phyloP scores from a whole-genome alignment of 768 basidiomycete genomes.

The Mycena rosella region DNA sequence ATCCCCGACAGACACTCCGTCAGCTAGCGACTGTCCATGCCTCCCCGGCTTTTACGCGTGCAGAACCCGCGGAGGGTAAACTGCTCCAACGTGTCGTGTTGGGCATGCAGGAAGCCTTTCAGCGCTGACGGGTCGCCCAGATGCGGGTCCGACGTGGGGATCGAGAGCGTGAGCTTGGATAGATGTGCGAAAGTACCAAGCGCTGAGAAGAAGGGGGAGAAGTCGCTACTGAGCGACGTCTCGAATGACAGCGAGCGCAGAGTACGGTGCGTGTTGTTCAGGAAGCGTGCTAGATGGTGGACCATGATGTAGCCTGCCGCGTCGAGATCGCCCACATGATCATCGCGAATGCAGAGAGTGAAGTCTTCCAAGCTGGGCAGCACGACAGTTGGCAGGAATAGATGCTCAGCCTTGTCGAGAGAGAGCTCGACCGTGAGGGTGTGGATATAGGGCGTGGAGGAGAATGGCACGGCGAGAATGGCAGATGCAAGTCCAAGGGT shows the following conservation, averaged over 20 bases:
- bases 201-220: slow-evolving; percentile 26
- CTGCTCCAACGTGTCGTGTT: slow-evolving; percentile 15
- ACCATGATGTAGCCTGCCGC: slow-evolving; percentile 25
- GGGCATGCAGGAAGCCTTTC: slow-evolving; percentile 19
- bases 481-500: slow-evolving; percentile 12
- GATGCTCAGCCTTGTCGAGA: slow-evolving; percentile 27
- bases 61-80: slow-evolving; percentile 25
- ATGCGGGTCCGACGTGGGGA: slow-evolving; percentile 22
- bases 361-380: slow-evolving; percentile 20
- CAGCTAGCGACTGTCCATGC: slow-evolving; percentile 22
- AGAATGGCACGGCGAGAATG: slow-evolving; percentile 17
- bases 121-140: slow-evolving; percentile 23
- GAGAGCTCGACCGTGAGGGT: slow-evolving; percentile 22
- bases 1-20: slow-evolving; percentile 28
- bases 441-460: slow-evolving; percentile 20
- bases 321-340: slow-evolving; percentile 17
- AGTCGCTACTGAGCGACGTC: slow-evolving; percentile 29
- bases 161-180: slow-evolving; percentile 14
- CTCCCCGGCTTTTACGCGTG: not conserved
- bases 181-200: slow-evolving; percentile 27
- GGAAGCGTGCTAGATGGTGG: slow-evolving; percentile 28
- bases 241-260: slow-evolving; percentile 30
- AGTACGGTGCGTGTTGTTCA: slow-evolving; percentile 25
- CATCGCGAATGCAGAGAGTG: slow-evolving; percentile 23
- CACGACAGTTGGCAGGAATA: slow-evolving; percentile 18